Evolutionary conservation across 257 asterid genomes (phyloP).

Genomic region (Solanum ossicruentum): DNA sequence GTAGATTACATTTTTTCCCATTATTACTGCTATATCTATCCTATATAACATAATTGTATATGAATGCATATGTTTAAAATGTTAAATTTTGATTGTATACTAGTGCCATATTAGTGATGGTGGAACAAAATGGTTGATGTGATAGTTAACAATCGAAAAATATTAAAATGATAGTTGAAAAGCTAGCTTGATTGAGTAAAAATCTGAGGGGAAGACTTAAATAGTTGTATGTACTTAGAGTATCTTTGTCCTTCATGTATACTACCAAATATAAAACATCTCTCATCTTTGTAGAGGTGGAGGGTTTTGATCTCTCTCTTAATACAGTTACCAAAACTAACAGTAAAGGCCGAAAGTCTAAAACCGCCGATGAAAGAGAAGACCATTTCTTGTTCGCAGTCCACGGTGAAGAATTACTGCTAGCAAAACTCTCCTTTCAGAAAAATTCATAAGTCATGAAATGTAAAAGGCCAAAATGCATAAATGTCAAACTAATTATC

Average conservation of each 20-base stretch:
- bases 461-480: not conserved
- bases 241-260: not conserved
- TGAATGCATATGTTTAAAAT: not conserved
- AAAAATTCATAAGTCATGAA: not conserved
- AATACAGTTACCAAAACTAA: not conserved
- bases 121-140: not conserved
- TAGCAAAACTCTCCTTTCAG: not conserved
- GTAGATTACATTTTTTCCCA: not conserved
- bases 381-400: not conserved
- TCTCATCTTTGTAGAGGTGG: not conserved
- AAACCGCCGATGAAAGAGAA: not conserved
- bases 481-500: not conserved
- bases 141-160: not conserved
- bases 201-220: not conserved
- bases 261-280: not conserved
- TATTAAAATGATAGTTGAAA: not conserved
- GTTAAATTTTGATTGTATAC: not conserved
- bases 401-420: not conserved
- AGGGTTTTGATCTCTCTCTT: not conserved
- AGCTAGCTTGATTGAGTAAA: not conserved
- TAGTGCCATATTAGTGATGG: not conserved
- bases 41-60: not conserved
- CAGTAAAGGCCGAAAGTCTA: not conserved
- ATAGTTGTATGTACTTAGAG: not conserved
- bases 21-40: not conserved